Evolutionary conservation across 1,284 basidiomycete species (phyloP), one percentile per base, ranked within the genome.

Genomic region (Lignosus rhinocerotis): DNA sequence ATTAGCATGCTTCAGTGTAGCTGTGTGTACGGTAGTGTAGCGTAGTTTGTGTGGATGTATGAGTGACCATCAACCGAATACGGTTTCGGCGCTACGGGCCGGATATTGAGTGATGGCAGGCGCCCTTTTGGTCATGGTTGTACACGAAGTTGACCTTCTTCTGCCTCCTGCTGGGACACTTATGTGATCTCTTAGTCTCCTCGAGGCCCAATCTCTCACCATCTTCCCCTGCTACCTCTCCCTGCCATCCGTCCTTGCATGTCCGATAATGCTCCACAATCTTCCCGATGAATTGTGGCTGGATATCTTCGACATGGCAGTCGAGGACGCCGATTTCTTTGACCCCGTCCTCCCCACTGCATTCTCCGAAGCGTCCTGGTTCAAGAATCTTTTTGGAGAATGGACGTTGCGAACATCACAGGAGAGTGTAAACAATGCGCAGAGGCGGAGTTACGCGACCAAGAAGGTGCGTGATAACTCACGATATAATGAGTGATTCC

Each of bases 201-300:
- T 41, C 54, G 46, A 54, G 38, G 57, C 44, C 14, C 25, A 25
- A 14, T 33, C 57, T 32, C 11, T 36, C 17, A 21, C 11, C 50
- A 31, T 41, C 53, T 12, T 30, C 11, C 38, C 19, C 25, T 38
- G 14, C 12, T 44, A 7, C 39, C 9, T 10, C 14, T 31, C 43
- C 25, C 31, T 19, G 39, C 33, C n/a, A 21, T 19, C 16, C n/a
- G 2, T 17, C 7, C 48, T 31, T 21, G 25, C 25, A 42, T 38
- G 45, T 32, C 11, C 19, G 9, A 34, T 32, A 12, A 74, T 73
- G 72, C 43, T 53, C 4, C 57, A 58, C 21, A 53, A 65, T 9
- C 76, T 91, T 3, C 88, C 88, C 12, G 77, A 81, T 14, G 88
- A 91, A 73, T 74, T 91, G 6, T 85, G 84, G 82, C 78, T 79